Evolutionary conservation across 805 yeast species (phyloP), one percentile per base, ranked within the genome.

Genomic region (Metschnikowia kofuensis): DNA sequence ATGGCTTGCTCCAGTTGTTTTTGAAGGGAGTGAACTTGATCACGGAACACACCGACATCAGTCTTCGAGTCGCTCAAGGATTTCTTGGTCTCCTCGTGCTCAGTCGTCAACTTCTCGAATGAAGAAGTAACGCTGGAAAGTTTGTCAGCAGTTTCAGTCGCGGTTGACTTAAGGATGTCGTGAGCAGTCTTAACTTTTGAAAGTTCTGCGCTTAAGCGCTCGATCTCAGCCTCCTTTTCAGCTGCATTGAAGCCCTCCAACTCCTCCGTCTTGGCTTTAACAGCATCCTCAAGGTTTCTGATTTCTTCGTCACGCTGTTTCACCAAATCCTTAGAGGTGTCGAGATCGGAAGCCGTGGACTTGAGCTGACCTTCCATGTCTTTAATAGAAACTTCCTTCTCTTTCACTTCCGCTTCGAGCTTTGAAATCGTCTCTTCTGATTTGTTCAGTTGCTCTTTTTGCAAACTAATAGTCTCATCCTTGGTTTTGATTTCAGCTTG

Each of bases 401-500:
- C 40, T 16, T 47, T 43, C 35, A 45, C 32, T 39, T 51, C 47
- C 10, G 36, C 35, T 14, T 47, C 45, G 32, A 45, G 47, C 26
- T 28, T 36, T 14, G 42, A 28, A 30, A 35, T 35, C 8, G 28
- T 14, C 6, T 31, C 43, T 11, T 37, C 38, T n/a, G 44, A 34
- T 29, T 47, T 34, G 13, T 29, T 21, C 9, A 28, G 6, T 7
- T 44, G 38, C 3, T 21, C 31, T n/a, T 39, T 45, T 10, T 38
- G 46, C 29, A 44, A 35, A 30, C 40, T 31, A 32, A 42, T 32
- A 35, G 26, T 27, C 39, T 29, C 36, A 26, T 49, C 26, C 48
- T 53, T 49, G 45, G 47, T 31, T 42, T 48, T 12, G 42, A 52
- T 39, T 42, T 50, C 36, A 31, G 42, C 8, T 40, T 59, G 41